Base-by-base conservation (phyloP, 176 grass and related monocot species). In the Carex myosuroides region DNA sequence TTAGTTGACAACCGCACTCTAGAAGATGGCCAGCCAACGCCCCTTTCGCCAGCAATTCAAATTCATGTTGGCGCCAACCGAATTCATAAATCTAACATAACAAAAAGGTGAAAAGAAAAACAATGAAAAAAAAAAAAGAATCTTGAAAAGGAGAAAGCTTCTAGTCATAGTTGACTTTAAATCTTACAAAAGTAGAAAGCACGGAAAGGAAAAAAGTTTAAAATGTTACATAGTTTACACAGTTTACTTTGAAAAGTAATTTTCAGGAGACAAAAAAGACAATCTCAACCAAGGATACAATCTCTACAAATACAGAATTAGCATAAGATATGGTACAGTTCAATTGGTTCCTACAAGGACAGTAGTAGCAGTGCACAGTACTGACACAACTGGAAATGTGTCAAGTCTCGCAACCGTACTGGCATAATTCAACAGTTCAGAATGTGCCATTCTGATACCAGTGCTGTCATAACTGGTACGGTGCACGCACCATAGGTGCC, bases 1-100 rank as follows among this genome's bases (percentile, higher is more conserved):
- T 98, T 61, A 98, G 86, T 91, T 98, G 92, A 90, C 95, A 98
- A 87, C 95, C 95, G 82, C 95, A 98, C 69, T 98, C 95, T 61
- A 98, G 52, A 90, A 98, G 89, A 93, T 98, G 95, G 74, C 95
- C 89, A 61, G 89, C 91, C 84, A 98, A 90, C 60, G 86, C 87
- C 59, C 95, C 95, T 83, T 98, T 91, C 71, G 95, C 92, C 57
- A 95, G 86, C 70, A 90, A 67, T 73, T 66, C 72, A 42, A 84
- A 92, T 39, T 98, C 91, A 85, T 91, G 85, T 90, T 90, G 91
- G 70, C 87, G 89, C 95, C 92, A 98, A 81, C 95, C 95, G 75
- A 98, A 88, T 93, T 94, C 95, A 65, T 98, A 98, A 17, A 98
- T 81, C 92, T 98, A 85, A 70, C 29, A 60, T 86, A 79, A 42